Base-by-base conservation (phyloP, 441 rosid species). In the Aquilaria agallochum region DNA sequence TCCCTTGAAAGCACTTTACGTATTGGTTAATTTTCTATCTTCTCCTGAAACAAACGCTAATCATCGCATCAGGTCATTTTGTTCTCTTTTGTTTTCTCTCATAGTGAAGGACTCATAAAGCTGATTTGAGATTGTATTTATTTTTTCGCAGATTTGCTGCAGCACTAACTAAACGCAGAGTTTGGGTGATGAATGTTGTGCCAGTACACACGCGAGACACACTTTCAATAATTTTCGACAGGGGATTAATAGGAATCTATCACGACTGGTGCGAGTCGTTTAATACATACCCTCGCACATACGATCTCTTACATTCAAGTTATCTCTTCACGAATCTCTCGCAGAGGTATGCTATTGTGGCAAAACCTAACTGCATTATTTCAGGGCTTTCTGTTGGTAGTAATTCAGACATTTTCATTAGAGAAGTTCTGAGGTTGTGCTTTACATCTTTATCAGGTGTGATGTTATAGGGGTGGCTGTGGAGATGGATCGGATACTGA, bases 211-310 rank as follows among this genome's bases (percentile, higher is more conserved):
- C 67, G 47, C 68, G 75, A 61, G 81, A 93, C 69, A 90, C 97
- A 6, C 84, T 93, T 33, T 48, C 89, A 1, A 8, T 82, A 32
- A 77, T 93, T 53, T 93, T 73, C 31, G 85, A 86, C 65, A 70
- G 98, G 72, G 98, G 97, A n/a, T 68, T 90, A 81, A 83, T 90
- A 40, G 98, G 98, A 54, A 60, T 81, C 60, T 90, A 88, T 60
- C 96, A 93, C 6, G 91, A 90, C 64, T 93, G 98, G 98, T 90
- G 97, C 1, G 97, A 93, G 78, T 86, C 97, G 0, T 71, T 88
- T 40, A 88, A 72, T 69, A 82, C 96, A 51, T 90, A 93, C 64
- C 97, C 97, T 50, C 83, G 97, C 67, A 80, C 96, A 27, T 90
- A 86, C 30, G 97, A 90, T 75, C 76, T 93, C 2, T 60, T 93